Evolutionary conservation across 257 asterid species (phyloP).

Genomic region (Solanum lignicaule): DNA sequence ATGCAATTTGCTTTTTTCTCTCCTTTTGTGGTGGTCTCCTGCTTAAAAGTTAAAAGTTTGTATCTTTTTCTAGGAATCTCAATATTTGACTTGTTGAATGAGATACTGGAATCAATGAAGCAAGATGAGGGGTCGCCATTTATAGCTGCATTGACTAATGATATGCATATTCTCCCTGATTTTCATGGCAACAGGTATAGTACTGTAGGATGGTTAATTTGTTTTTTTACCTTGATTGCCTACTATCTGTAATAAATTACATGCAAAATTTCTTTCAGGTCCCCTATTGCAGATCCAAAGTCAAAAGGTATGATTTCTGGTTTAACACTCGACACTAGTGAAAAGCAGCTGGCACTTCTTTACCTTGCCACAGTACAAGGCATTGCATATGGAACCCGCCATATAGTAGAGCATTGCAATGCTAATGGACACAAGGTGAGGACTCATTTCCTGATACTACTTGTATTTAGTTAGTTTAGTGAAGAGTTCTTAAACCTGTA

Average conservation of each 20-base stretch:
- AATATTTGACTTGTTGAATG: constrained; percentile 67
- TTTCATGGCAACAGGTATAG: constrained; percentile 95
- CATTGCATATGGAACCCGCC: constrained; percentile 92
- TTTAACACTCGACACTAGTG: constrained; percentile 78
- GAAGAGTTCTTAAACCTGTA: background rate
- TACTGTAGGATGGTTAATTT: background rate
- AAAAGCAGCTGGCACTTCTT: constrained; percentile 77
- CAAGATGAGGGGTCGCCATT: constrained; percentile 51
- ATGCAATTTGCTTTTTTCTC: background rate
- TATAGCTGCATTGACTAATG: constrained; percentile 71
- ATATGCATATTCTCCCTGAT: constrained; percentile 81
- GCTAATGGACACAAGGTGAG: constrained; percentile 83
- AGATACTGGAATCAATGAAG: constrained; percentile 56
- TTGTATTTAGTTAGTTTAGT: background rate
- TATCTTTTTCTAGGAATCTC: constrained; percentile 39
- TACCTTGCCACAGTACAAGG: constrained; percentile 87
- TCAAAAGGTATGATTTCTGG: constrained; percentile 85
- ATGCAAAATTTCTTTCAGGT: constrained; percentile 42
- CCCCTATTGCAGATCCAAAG: constrained; percentile 93
- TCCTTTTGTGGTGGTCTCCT: background rate
- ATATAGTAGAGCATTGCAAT: constrained; percentile 90
- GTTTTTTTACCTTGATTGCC: background rate
- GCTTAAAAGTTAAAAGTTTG: background rate
- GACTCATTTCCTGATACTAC: background rate
- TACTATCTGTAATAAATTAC: background rate